A percentile compares a stretch with the other conserved stretches of the same genome.
Conservation (phyloP, 129 eudicot genomes). For the Scalesia atractyloides region DNA sequence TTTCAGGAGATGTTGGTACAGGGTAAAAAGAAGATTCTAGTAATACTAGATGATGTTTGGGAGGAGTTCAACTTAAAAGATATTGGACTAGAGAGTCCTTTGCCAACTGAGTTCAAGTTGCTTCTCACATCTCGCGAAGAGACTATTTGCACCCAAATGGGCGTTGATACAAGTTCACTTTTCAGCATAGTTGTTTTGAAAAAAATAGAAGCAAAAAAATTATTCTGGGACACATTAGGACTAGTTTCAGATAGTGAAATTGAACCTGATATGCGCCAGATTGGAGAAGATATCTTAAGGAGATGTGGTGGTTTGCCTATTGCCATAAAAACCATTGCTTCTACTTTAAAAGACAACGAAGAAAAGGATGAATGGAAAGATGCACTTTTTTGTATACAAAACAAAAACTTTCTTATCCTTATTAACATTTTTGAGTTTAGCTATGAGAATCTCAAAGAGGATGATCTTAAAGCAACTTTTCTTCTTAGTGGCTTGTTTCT, state of each 20-base stretch:
- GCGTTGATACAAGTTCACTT: not conserved
- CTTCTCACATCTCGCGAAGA: not conserved
- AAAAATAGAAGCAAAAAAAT: not conserved
- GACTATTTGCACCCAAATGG: not conserved
- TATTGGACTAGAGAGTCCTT: not conserved
- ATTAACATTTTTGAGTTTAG: not conserved
- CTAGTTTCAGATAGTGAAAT: not conserved
- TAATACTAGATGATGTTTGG: not conserved
- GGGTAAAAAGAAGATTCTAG: not conserved
- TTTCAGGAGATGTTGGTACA: not conserved
- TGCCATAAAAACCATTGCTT: not conserved
- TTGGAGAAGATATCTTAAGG: not conserved
- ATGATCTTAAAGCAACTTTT: not conserved
- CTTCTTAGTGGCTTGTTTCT: not conserved
- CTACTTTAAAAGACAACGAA: not conserved
- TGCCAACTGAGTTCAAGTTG: not conserved
- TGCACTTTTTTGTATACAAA: not conserved
- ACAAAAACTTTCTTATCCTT: not conserved
- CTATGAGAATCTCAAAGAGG: not conserved
- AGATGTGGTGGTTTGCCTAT: not conserved
- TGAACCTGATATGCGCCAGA: not conserved
- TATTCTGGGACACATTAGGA: not conserved
- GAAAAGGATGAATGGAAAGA: not conserved
- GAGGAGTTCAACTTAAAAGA: not conserved
- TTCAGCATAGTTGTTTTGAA: not conserved